Base-by-base conservation (phyloP, 345 rosid species). In the Aquilaria malaccensis region DNA sequence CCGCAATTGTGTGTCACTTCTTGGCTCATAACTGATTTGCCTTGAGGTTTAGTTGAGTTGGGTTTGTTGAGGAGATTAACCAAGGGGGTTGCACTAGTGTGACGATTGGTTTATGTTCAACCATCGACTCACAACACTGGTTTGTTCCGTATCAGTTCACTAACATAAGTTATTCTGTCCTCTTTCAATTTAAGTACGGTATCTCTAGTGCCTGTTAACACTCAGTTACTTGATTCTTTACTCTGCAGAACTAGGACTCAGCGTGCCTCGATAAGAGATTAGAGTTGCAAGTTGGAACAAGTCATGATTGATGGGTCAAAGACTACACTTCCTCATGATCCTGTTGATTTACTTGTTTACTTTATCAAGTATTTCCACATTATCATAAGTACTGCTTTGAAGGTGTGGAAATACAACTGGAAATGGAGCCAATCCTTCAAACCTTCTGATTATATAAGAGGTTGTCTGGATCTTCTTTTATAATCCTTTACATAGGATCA, bases 181-280 rank as follows among this genome's bases (percentile, higher is more conserved):
- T 22, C 45, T 58, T 49, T 37, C 7, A 1, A 3, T 37, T 37
- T 37, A 37, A 37, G 43, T 7, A 37, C 43, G 7, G 43, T 37
- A 37, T 7, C 43, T 9, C 15, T 52, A 12, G 53, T 33, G 11
- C 15, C 52, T 54, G 37, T 67, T 31, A 56, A 51, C 45, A 60
- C 64, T 69, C 4, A 4, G 14, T 43, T 61, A 30, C 60, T 55
- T 77, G 22, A 51, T 30, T 46, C 53, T 30, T 50, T 68, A 56
- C 58, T 62, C 56, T 72, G 63, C 91, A 91, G 93, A 79, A 76
- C 75, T 87, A 47, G 93, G 95, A 65, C 80, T 84, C 69, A 71
- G 93, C n/a, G 91, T 78, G 68, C 95, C 91, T 64, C 91, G 95
- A 90, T 82, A 74, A 79, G 54, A 63, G 74, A 56, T 14, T 37